phyloP scores from a whole-genome alignment of 106 monocot species.

The Platanthera zijinensis region DNA sequence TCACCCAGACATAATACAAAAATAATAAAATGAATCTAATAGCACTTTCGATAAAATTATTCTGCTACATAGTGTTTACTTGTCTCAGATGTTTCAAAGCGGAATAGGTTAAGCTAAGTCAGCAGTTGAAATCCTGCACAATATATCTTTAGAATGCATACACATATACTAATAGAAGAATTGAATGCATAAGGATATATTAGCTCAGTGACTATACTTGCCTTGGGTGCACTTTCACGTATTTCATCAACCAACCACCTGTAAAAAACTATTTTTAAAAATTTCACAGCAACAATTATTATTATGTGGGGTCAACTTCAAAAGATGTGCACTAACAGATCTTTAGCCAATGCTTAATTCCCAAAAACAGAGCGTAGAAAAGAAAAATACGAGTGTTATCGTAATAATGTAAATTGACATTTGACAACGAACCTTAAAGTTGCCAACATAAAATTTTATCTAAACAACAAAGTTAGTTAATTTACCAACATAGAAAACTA shows the following conservation, averaged over 20 bases:
- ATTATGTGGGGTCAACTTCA: not conserved
- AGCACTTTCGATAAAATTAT: too few relatives aligned
- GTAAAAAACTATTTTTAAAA: constrained; percentile 3
- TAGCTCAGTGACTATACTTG: constrained; percentile 8
- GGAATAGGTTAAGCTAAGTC: not conserved
- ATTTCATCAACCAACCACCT: constrained; percentile 98
- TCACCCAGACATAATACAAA: too few relatives aligned
- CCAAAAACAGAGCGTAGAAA: too few relatives aligned
- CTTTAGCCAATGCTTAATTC: too few relatives aligned
- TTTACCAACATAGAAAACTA: too few relatives aligned
- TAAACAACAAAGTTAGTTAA: too few relatives aligned
- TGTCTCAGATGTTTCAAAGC: not conserved
- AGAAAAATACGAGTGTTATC: too few relatives aligned
- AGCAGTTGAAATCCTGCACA: not conserved
- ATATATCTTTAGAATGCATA: not conserved
- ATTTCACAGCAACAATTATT: not conserved
- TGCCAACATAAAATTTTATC: too few relatives aligned
- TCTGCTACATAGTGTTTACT: too few relatives aligned
- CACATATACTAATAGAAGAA: not conserved
- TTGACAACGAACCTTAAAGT: too few relatives aligned
- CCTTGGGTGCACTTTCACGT: constrained; percentile 82
- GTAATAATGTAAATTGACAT: too few relatives aligned
- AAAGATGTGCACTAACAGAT: not conserved
- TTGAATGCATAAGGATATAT: not conserved
- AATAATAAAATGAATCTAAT: too few relatives aligned